Conservation (phyloP, 768 basidiomycete species). For the Naganishia antarctica region DNA sequence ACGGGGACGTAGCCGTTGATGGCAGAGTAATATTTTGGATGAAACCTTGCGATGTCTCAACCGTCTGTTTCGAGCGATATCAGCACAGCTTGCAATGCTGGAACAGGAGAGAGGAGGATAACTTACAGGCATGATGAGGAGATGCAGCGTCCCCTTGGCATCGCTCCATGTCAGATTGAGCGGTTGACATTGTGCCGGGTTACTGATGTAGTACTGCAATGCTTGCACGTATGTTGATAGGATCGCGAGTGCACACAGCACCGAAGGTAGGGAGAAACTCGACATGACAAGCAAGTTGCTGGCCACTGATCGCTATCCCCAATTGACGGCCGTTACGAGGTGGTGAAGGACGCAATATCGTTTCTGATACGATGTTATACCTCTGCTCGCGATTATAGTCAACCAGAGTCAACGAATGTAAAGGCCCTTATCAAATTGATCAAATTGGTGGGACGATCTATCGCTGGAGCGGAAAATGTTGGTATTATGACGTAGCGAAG, state of each 20-base stretch:
- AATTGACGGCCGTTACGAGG: too few relatives aligned
- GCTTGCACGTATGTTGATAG: background rate
- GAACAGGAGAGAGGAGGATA: background rate
- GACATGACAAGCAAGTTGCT: background rate
- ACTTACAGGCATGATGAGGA: conserved; percentile 4
- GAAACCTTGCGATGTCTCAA: conserved; percentile 16
- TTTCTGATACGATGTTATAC: too few relatives aligned
- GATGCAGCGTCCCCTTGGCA: conserved; percentile 4
- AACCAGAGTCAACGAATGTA: too few relatives aligned
- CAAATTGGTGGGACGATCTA: too few relatives aligned
- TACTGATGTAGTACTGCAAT: conserved; percentile 12
- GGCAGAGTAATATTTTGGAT: conserved; percentile 46
- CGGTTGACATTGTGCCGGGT: conserved; percentile 9
- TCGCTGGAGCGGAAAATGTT: background rate
- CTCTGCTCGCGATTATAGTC: too few relatives aligned
- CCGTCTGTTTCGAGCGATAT: background rate
- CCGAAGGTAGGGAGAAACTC: background rate
- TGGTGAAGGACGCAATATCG: background rate
- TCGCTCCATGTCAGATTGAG: conserved; percentile 19
- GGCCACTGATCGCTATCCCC: too few relatives aligned
- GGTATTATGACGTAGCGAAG: background rate
- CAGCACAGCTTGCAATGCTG: background rate
- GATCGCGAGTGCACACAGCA: background rate
- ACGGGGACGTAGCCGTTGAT: conserved; percentile 28
- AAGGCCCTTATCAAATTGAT: too few relatives aligned